Percentiles rank a stretch among this genome's conserved stretches.
Conservation (phyloP, 2,329 filamentous ascomycete genomes). For the Incumbomyces delicatus region DNA sequence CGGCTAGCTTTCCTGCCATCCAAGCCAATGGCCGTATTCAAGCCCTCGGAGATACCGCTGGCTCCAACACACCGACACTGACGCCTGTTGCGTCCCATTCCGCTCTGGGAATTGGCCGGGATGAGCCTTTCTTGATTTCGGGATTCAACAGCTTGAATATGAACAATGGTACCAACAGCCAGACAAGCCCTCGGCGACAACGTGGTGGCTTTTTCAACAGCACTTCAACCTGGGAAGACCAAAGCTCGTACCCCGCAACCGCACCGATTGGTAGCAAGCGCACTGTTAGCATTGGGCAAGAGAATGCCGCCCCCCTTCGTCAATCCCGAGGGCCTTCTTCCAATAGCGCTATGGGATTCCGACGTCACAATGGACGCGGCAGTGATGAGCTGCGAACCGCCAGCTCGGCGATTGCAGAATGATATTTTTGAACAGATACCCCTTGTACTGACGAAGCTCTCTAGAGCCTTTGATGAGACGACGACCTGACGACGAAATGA, state of each 20-base stretch:
- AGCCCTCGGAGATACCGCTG: conserved; percentile 46
- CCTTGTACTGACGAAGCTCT: conserved; percentile 11
- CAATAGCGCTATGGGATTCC: conserved; percentile 50
- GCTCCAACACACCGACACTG: conserved; percentile 56
- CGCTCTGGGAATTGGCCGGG: conserved; percentile 18
- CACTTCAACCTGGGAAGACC: conserved; percentile 17
- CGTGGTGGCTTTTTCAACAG: conserved; percentile 19
- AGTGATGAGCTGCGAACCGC: conserved; percentile 55
- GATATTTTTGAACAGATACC: conserved; percentile 27
- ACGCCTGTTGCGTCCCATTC: conserved; percentile 50
- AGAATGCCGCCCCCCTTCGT: conserved; percentile 48
- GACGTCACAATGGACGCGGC: conserved; percentile 53
- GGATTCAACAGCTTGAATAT: conserved; percentile 53
- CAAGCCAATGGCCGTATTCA: conserved; percentile 52
- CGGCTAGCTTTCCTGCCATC: conserved; percentile 71
- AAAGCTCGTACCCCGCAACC: conserved; percentile 26
- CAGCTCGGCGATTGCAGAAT: conserved; percentile 53
- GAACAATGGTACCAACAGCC: conserved; percentile 37
- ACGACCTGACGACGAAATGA: conserved; percentile 22
- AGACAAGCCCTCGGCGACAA: conserved; percentile 30
- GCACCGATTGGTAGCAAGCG: conserved; percentile 57
- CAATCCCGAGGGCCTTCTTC: conserved; percentile 53
- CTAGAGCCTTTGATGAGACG: conserved; percentile 20
- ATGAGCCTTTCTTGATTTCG: conserved; percentile 52
- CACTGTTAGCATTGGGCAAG: conserved; percentile 50